A percentile compares a stretch with the other conserved stretches of the same genome.
Evolutionary conservation across 2,329 filamentous ascomycete genomes (phyloP).

Genomic region (Hypomyces rosellus): DNA sequence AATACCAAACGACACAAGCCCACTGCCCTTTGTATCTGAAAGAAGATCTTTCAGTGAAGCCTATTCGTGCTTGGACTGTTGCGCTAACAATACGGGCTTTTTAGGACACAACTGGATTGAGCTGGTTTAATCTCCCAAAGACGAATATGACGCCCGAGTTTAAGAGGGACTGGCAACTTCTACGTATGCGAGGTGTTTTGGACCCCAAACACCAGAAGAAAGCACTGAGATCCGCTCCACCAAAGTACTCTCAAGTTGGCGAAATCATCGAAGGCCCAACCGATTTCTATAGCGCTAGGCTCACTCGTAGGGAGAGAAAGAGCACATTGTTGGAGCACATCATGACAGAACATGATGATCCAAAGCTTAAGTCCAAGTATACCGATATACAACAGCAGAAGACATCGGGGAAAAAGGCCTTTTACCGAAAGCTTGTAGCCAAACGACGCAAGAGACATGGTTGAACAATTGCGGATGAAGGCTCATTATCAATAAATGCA

Average conservation of each 20-base stretch:
- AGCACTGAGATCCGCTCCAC: conserved; percentile 58
- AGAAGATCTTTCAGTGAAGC: neutral
- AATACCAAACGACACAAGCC: conserved; percentile 24
- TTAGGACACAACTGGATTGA: conserved; percentile 60
- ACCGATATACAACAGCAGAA: conserved; percentile 76
- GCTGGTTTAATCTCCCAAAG: conserved; percentile 84
- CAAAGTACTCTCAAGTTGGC: conserved; percentile 82
- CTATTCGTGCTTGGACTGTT: neutral
- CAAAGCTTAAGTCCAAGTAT: conserved; percentile 83
- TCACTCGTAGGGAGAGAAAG: conserved; percentile 84
- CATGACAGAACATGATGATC: conserved; percentile 43
- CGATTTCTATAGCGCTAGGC: conserved; percentile 74
- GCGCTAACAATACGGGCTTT: conserved; percentile 18
- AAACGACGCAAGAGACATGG: conserved; percentile 24
- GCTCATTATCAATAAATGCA: neutral
- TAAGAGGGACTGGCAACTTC: conserved; percentile 80
- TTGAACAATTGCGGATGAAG: neutral
- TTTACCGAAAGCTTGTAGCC: conserved; percentile 72
- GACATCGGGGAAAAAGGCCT: conserved; percentile 79
- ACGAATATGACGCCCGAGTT: conserved; percentile 79
- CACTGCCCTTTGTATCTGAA: neutral
- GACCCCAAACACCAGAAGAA: conserved; percentile 95
- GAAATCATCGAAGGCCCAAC: conserved; percentile 83
- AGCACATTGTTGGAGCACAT: conserved; percentile 81
- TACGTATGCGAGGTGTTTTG: conserved; percentile 82